These are phyloP conservation scores for Moesziomyces sp. DNA, from an alignment of 1,284 basidiomycete genomes.

Conservation along the genomic window DNA sequence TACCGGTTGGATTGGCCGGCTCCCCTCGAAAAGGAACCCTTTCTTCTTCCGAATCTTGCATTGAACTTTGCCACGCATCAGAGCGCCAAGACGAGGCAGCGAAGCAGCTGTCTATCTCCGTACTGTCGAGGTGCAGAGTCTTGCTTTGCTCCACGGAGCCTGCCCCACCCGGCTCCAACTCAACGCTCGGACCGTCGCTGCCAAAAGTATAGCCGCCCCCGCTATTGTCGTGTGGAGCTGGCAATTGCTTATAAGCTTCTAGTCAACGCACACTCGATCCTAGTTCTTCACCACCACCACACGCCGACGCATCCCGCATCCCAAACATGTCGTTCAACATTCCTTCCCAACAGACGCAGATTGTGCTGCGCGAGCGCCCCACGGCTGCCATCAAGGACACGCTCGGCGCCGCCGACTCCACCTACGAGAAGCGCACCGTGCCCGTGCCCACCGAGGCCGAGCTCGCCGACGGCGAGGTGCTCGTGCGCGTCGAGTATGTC, in stretches of 20 bases:
- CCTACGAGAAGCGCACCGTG: conserved; percentile 50
- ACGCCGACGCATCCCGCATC: not conserved
- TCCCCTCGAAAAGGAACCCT: not conserved
- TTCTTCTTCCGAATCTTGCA: not conserved
- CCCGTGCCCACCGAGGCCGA: conserved; percentile 39
- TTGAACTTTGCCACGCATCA: not conserved
- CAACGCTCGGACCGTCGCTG: too few species aligned
- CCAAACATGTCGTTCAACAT: conserved; percentile 32
- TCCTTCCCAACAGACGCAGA: conserved; percentile 44
- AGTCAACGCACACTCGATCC: not conserved
- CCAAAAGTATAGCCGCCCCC: not conserved
- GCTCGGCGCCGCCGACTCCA: conserved; percentile 50
- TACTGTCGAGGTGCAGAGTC: not conserved
- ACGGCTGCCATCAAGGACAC: conserved; percentile 56
- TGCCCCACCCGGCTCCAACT: too few species aligned
- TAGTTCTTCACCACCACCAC: not conserved
- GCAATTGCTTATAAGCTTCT: too few species aligned
- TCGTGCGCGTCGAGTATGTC: conserved; percentile 65
- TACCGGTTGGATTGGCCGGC: not conserved
- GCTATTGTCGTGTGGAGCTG: too few species aligned
- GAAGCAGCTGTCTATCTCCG: not conserved
- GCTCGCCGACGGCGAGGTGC: conserved; percentile 56
- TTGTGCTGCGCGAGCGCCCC: conserved; percentile 66
- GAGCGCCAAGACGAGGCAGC: not conserved
- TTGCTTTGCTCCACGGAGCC: too few species aligned